These are phyloP conservation scores for Psilocybe azurescens DNA, from an alignment of 768 basidiomycete genomes.

Conservation along the genomic window DNA sequence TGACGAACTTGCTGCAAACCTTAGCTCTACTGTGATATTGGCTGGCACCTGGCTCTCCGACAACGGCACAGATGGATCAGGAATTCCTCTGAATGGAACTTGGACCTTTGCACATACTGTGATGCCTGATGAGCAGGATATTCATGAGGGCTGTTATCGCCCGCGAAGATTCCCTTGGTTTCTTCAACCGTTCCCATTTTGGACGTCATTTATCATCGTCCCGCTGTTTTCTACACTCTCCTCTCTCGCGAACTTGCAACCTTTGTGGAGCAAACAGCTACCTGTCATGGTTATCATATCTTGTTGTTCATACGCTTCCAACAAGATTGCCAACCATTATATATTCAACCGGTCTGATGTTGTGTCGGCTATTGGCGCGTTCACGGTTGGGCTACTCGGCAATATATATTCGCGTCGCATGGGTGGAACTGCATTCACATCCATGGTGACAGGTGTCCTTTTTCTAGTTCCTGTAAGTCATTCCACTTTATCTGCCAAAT, in stretches of 20 bases:
- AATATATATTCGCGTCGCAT: slow-evolving; percentile 83
- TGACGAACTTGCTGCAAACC: slow-evolving; percentile 53
- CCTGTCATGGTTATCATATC: slow-evolving; percentile 87
- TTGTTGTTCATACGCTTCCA: slow-evolving; percentile 78
- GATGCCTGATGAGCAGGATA: slow-evolving; percentile 47
- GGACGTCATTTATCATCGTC: slow-evolving; percentile 79
- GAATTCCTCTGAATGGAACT: slow-evolving; percentile 57
- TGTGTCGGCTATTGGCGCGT: slow-evolving; percentile 86
- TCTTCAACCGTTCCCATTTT: slow-evolving; percentile 80
- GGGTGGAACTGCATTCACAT: slow-evolving; percentile 87
- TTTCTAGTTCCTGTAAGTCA: slow-evolving; percentile 83
- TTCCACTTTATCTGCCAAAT: background rate
- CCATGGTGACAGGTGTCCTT: slow-evolving; percentile 89
- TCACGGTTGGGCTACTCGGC: slow-evolving; percentile 78
- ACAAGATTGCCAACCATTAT: slow-evolving; percentile 83
- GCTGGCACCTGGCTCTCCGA: slow-evolving; percentile 75
- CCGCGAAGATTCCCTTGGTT: slow-evolving; percentile 72
- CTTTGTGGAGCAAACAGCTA: slow-evolving; percentile 70
- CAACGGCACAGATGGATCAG: slow-evolving; percentile 44
- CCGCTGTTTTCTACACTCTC: slow-evolving; percentile 75
- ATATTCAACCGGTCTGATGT: slow-evolving; percentile 87
- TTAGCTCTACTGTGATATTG: slow-evolving; percentile 55
- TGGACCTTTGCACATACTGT: slow-evolving; percentile 70
- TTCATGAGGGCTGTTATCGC: slow-evolving; percentile 74
- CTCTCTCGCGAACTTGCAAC: slow-evolving; percentile 81